Conservation (phyloP, 208 protist species). For the Wallacemonas sp. region DNA sequence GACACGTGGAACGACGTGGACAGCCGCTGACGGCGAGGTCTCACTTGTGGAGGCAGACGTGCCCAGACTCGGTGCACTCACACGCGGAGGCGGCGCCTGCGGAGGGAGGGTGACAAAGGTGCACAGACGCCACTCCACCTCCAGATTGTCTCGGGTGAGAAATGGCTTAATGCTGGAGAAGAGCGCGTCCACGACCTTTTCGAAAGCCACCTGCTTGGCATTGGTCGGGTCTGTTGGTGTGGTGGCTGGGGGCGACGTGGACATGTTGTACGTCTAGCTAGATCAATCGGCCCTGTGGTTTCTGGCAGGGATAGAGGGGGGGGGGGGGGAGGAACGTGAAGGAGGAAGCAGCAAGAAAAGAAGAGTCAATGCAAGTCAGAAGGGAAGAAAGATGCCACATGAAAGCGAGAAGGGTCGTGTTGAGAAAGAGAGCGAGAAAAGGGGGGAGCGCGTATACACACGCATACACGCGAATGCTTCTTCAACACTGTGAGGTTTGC, state of each 20-base stretch:
- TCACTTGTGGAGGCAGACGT: not conserved
- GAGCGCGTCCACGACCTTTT: slow-evolving; percentile 23
- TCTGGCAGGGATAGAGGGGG: too few relatives aligned
- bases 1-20: slow-evolving; percentile 2
- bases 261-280: too few relatives aligned
- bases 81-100: not conserved
- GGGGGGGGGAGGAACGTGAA: too few relatives aligned
- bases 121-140: slow-evolving; percentile 76
- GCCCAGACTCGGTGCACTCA: not conserved
- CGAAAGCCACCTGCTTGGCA: not conserved
- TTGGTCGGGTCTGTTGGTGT: not conserved
- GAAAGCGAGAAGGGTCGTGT: too few relatives aligned
- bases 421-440: too few relatives aligned
- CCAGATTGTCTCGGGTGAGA: slow-evolving; percentile 30
- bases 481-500: too few relatives aligned
- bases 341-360: too few relatives aligned
- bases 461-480: too few relatives aligned
- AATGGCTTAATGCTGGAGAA: slow-evolving; percentile 30
- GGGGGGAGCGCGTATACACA: too few relatives aligned
- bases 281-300: too few relatives aligned
- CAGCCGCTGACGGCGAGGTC: not conserved
- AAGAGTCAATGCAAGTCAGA: too few relatives aligned
- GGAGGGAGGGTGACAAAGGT: slow-evolving; percentile 16
- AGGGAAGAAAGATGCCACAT: too few relatives aligned
- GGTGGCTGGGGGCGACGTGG: not conserved